Conservation (phyloP, 176 grass and related monocot species). For the Guadua angustifolia region DNA sequence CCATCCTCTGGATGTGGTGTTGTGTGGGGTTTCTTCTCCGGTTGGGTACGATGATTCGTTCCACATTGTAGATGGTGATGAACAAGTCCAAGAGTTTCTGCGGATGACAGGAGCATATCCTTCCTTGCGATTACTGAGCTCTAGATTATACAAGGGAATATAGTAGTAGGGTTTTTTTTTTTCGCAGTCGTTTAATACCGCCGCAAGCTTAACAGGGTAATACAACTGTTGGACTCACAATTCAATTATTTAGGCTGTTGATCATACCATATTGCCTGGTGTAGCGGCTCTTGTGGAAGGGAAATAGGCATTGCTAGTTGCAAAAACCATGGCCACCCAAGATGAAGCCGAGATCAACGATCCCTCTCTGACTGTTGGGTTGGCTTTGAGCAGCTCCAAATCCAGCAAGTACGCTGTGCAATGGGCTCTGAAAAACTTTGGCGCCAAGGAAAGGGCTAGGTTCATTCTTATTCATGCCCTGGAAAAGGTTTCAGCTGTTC, state of each 20-base stretch:
- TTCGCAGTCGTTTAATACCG: not conserved
- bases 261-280: not conserved
- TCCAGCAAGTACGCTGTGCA: conserved; percentile 44
- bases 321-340: conserved; percentile 20
- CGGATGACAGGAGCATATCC: too few relatives aligned
- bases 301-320: not conserved
- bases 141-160: not conserved
- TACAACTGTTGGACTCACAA: not conserved
- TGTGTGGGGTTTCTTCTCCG: not conserved
- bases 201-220: not conserved
- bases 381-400: conserved; percentile 43
- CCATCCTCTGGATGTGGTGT: not conserved
- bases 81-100: not conserved
- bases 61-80: not conserved
- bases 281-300: not conserved
- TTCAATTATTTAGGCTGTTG: not conserved
- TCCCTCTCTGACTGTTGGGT: conserved; percentile 41
- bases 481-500: conserved; percentile 40
- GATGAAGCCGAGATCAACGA: conserved; percentile 13
- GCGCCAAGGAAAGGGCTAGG: not conserved
- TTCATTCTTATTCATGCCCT: conserved; percentile 54
- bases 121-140: not conserved
- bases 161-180: not conserved
- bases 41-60: not conserved
- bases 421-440: conserved; percentile 59